These are phyloP conservation scores for Dryas integrifolia DNA, from an alignment of 331 rosid genomes.

Conservation along the genomic window DNA sequence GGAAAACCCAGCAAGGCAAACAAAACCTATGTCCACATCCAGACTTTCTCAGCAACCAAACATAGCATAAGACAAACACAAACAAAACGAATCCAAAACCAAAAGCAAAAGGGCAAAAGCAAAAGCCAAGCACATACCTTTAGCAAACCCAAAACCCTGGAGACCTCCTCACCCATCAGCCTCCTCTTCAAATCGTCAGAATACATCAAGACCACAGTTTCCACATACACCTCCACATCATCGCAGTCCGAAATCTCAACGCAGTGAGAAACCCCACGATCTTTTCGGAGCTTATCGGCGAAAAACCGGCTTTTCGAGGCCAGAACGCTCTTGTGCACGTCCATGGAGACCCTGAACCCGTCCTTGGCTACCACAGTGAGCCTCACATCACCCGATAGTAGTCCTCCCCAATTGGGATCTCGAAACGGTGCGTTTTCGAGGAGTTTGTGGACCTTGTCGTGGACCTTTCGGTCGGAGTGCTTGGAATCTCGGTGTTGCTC, in stretches of 20 bases:
- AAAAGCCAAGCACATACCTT: slow-evolving; percentile 42
- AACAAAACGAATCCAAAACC: background rate
- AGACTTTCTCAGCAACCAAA: slow-evolving; percentile 18
- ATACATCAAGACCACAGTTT: slow-evolving; percentile 82
- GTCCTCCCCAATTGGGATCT: slow-evolving; percentile 29
- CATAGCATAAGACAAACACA: background rate
- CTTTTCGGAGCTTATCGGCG: slow-evolving; percentile 61
- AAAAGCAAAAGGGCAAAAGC: background rate
- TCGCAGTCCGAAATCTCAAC: slow-evolving; percentile 93
- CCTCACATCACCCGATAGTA: slow-evolving; percentile 50
- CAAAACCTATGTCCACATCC: background rate
- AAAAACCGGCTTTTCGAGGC: slow-evolving; percentile 70
- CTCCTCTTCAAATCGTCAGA: slow-evolving; percentile 58
- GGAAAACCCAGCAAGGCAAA: background rate
- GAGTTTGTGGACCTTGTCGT: slow-evolving; percentile 52
- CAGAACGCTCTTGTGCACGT: slow-evolving; percentile 63
- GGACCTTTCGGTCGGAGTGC: slow-evolving; percentile 44
- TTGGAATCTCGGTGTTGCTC: slow-evolving; percentile 45
- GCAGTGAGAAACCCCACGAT: slow-evolving; percentile 45
- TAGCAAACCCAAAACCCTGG: slow-evolving; percentile 74
- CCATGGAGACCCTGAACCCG: slow-evolving; percentile 70
- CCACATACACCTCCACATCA: slow-evolving; percentile 75
- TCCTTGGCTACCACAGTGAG: slow-evolving; percentile 66
- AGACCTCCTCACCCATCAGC: slow-evolving; percentile 57
- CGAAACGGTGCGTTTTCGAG: slow-evolving; percentile 52